phyloP scores from a whole-genome alignment of 169 alveolate genomes.

The Plasmodium malariae region DNA sequence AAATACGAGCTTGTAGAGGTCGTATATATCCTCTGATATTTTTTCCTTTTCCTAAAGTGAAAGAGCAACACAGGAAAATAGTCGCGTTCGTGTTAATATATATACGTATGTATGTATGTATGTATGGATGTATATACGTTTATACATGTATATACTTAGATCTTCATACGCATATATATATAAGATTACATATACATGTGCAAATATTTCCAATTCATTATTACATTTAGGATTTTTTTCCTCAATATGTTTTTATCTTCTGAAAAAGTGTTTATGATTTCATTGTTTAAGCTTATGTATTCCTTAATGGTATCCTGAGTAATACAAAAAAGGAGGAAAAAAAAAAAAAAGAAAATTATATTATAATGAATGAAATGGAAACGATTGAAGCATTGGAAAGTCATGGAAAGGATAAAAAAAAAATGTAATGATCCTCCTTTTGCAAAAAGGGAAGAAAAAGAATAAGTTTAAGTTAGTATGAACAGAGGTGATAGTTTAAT shows the following conservation, averaged over 20 bases:
- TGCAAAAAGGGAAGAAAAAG: too few relatives aligned
- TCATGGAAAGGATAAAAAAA: neutral
- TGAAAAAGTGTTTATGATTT: slow-evolving; percentile 55
- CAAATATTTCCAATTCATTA: neutral
- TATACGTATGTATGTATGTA: neutral
- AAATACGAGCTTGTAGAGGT: slow-evolving; percentile 52
- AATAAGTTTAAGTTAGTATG: too few relatives aligned
- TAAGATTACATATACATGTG: neutral
- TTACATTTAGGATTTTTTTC: slow-evolving; percentile 50
- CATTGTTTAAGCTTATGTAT: slow-evolving; percentile 36
- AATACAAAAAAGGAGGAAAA: neutral
- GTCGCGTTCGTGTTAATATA: too few relatives aligned
- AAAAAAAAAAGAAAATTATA: neutral
- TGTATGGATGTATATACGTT: neutral
- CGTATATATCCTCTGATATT: slow-evolving; percentile 62
- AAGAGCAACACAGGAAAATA: too few relatives aligned
- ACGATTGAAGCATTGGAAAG: neutral
- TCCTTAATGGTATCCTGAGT: slow-evolving; percentile 58
- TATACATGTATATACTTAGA: too few relatives aligned
- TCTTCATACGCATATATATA: too few relatives aligned
- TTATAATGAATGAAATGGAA: neutral
- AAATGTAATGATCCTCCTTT: neutral
- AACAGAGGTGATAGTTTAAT: neutral
- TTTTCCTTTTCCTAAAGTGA: slow-evolving; percentile 54
- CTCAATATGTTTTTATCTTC: slow-evolving; percentile 49